Evolutionary conservation across 345 rosid species (phyloP).

Genomic region (Schrenkiella parvula): DNA sequence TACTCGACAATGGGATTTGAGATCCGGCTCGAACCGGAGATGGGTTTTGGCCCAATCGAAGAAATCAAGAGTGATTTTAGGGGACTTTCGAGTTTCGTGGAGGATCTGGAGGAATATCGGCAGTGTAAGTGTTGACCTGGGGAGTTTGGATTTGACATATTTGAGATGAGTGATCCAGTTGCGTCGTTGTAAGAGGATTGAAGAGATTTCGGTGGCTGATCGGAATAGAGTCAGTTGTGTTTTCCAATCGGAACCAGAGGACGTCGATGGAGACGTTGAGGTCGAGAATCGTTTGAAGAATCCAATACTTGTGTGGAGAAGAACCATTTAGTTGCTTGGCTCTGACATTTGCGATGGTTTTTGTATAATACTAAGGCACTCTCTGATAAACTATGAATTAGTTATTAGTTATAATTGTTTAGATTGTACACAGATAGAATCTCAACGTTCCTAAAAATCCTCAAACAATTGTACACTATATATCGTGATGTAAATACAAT

Average conservation of each 20-base stretch:
- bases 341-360: background rate
- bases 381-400: no score
- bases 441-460: no score
- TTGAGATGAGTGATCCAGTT: conserved; percentile 44
- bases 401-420: no score
- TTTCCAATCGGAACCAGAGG: conserved; percentile 47
- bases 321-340: conserved; percentile 14
- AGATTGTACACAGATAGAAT: no score
- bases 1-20: conserved; percentile 45
- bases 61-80: conserved; percentile 48
- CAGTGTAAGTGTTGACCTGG: conserved; percentile 43
- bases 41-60: conserved; percentile 49
- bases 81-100: conserved; percentile 40
- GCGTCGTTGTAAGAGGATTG: conserved; percentile 53
- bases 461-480: no score
- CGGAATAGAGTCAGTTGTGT: conserved; percentile 36
- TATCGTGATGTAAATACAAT: no score
- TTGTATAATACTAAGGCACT: background rate
- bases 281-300: conserved; percentile 38
- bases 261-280: conserved; percentile 22
- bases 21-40: conserved; percentile 53
- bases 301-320: background rate
- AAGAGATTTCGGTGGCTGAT: conserved; percentile 47
- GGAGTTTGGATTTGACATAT: conserved; percentile 36
- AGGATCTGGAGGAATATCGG: conserved; percentile 52